Base-by-base conservation (phyloP, 208 protist species). In the Trypanosoma mega region DNA sequence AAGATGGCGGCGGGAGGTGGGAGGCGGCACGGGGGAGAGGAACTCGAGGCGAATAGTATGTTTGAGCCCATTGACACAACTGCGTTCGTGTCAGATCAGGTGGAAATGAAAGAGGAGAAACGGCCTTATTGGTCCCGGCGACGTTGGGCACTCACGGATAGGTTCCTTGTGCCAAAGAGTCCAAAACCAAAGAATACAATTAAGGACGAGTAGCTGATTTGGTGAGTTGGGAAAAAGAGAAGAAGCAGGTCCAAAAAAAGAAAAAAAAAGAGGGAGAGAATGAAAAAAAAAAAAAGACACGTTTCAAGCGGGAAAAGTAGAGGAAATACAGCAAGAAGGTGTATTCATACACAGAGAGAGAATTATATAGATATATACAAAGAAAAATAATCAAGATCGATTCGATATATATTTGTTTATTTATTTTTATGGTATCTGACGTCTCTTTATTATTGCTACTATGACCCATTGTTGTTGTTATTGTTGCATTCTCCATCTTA, bases 111-210 rank as follows among this genome's bases (percentile, higher is more conserved):
- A 20, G 80, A 90, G 36, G 27, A 45, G 26, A 74, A 67, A 33
- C 64, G 82, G 39, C 84, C 88, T 7, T 85, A 74, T 59, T 92
- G 85, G 88, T 92, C 85, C n/a, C 63, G 88, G 23, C 82, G 82
- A 23, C 88, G 85, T 34, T 94, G 88, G 85, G 78, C 82, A 24
- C 68, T 94, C 31, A 83, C 68, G n/a, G 85, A 92, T 55, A 85
- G 82, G 36, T 94, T 94, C 47, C 80, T 94, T 65, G 82, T 94
- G 47, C 82, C 84, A 14, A 76, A 85, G 60, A 87, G 76, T 52
- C 82, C 82, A 1, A 87, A 91, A 69, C 60, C 84, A 30, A 94
- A 92, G 74, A 94, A 94, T 68, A 94, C 88, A 39, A 94, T 94
- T 60, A 83, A 79, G 55, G 85, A 90, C 51, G 88, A 94, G 58